Evolutionary conservation across 2,329 filamentous ascomycete species (phyloP).

Genomic region (Dissoconium aciculare): DNA sequence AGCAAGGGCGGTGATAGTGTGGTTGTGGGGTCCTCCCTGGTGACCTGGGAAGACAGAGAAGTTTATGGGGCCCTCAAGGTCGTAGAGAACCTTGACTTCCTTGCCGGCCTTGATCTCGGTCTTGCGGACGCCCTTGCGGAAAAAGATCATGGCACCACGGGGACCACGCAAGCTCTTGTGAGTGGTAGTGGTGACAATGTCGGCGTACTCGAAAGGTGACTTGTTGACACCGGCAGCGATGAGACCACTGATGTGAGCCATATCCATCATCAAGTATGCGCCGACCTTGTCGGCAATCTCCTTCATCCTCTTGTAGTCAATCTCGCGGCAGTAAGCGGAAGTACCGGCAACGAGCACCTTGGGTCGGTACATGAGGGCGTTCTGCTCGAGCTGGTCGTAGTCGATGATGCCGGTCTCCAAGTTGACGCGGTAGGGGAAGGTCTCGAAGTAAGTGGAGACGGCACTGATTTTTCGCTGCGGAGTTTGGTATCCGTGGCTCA

Average conservation of each 20-base stretch:
- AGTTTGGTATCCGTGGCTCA: constrained; percentile 95
- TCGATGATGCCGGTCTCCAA: constrained; percentile 89
- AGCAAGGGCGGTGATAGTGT: constrained; percentile 93
- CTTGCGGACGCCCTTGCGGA: constrained; percentile 87
- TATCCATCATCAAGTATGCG: constrained; percentile 79
- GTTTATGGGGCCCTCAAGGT: constrained; percentile 93
- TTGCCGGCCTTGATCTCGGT: constrained; percentile 84
- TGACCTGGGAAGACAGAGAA: constrained; percentile 98
- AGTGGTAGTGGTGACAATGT: constrained; percentile 95
- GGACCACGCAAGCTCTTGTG: constrained; percentile 98
- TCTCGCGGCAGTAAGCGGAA: constrained; percentile 93
- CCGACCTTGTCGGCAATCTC: constrained; percentile 87
- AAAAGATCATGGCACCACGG: constrained; percentile 99
- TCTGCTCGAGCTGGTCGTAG: constrained; percentile 83
- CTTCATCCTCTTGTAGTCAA: constrained; percentile 93
- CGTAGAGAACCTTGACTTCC: constrained; percentile 58
- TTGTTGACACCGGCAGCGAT: constrained; percentile 87
- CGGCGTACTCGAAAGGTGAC: constrained; percentile 80
- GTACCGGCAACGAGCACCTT: constrained; percentile 95
- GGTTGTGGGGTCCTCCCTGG: constrained; percentile 97
- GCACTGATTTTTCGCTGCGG: constrained; percentile 73
- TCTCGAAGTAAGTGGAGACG: constrained; percentile 98
- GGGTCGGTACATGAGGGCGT: constrained; percentile 81
- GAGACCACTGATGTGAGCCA: constrained; percentile 96
- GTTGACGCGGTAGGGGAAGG: constrained; percentile 86